Base-by-base conservation (phyloP, 2,329 filamentous ascomycete species). In the Colletotrichum liriopes region DNA sequence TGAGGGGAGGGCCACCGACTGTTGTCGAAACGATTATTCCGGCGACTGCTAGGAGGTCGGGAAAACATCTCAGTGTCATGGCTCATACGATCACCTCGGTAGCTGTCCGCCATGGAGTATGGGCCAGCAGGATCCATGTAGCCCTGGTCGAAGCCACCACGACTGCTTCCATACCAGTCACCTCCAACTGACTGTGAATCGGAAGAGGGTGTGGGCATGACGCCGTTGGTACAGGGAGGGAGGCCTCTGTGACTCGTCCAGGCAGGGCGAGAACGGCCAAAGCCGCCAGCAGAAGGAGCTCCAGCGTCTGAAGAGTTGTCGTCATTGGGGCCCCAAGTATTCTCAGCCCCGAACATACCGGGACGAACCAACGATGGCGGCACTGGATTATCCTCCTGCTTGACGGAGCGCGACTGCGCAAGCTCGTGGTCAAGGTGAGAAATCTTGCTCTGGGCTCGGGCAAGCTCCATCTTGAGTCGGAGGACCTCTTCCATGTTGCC, bases 391-490 rank as follows among this genome's bases (percentile, higher is more conserved):
- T 76, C 69, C 2, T 90, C 92, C 65, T 89, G 84, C 76, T 89
- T 90, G 43, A 85, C 84, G 67, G 90, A 87, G 39, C 90, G 90
- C 32, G 86, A 90, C 74, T 93, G 90, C 49, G 90, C 87, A 72
- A 94, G 86, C 82, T 94, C 92, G 65, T 93, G 88, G 70, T 93
- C 92, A 78, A 95, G 90, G 68, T 89, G 91, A 56, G 87, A 89
- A 77, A 95, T 93, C 77, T 92, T 89, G 79, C 86, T 91, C 72
- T 93, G 90, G 45, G 93, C 93, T 73, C 91, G 87, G 54, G 92
- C 91, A 63, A 96, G 88, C 81, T 95, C 90, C 64, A 91, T 82
- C 83, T 93, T 93, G 69, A 95, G 85, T 63, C 89, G 90, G 72
- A 90, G 83, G 37, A 95, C 83, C 79, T 94, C 92, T 39, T 90